Evolutionary conservation across 371 early-diverging fungal species (phyloP), one percentile per base, ranked within the genome.

Genomic region (Mucor ambiguus): DNA sequence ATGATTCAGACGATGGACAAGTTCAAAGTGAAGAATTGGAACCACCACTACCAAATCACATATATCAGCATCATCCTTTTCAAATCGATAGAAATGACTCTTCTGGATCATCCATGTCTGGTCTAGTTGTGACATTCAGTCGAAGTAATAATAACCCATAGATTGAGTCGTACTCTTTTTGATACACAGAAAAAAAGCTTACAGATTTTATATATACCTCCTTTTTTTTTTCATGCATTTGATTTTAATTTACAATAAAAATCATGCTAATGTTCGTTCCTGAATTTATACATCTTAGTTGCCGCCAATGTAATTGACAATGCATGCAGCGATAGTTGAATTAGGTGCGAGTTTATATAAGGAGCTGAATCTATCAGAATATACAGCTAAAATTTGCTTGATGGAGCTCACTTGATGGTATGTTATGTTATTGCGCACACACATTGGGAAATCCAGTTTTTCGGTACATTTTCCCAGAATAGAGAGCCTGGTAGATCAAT

Each of bases 121-220:
- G 68, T 24, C 29, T 68, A 16, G 43, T 68, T 6, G 63, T 68
- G 24, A 67, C 62, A 14, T 68, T 68, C 41, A 63, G 49, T 48
- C 16, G 44, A 52, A 46, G n/a, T 9, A 20, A 44, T 7, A 44
- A 22, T 10, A 46, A 46, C 9, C 3, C n/a, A 46, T 52, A 52
- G 28, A 52, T 28, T 14, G 26, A 52, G 26, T 11, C 24, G 52
- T 28, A 52, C 14, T 14, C 8, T 24, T 14, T 43, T 14, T 26
- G 3, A 28, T 16, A 28, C 24, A 52, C 28, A 6, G n/a, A 49
- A 6, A 26, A 49, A 46, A 22, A 46, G 33, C 1, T 33, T 33
- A 33, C 33, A 33, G 4, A 33, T 33, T 33, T 5, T 7, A 35
- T 52, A 46, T 46, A 52, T 52, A 52, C 52, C 52, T 52, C 12